These are phyloP conservation scores for Pseudogymnoascus sp. DNA, from an alignment of 2,329 filamentous ascomycete species.

Conservation along the genomic window DNA sequence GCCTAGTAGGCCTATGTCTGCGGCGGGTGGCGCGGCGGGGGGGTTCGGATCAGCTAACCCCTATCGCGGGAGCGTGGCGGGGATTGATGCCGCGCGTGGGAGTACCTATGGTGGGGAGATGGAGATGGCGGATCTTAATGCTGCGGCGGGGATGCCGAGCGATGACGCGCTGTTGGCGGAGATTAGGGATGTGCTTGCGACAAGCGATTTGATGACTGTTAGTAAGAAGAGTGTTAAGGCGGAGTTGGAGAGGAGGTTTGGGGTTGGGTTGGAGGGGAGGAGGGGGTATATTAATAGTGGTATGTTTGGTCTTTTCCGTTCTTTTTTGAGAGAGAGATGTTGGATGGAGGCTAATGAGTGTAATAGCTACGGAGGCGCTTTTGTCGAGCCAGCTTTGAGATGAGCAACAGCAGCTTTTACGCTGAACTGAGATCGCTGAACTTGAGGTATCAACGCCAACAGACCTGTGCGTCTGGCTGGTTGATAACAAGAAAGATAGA, in stretches of 20 bases:
- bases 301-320: too few relatives aligned
- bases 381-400: conserved; percentile 68
- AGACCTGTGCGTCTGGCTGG: too few relatives aligned
- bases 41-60: conserved; percentile 41
- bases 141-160: conserved; percentile 62
- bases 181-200: conserved; percentile 86
- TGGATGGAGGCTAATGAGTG: too few relatives aligned
- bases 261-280: conserved; percentile 75
- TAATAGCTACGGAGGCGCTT: conserved; percentile 74
- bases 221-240: conserved; percentile 98
- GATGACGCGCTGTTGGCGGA: conserved; percentile 88
- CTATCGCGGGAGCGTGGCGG: conserved; percentile 30
- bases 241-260: conserved; percentile 86
- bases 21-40: not conserved
- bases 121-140: conserved; percentile 61
- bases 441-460: too few relatives aligned
- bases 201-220: conserved; percentile 91
- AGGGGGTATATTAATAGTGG: conserved; percentile 89
- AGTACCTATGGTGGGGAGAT: conserved; percentile 50
- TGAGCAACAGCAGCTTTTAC: too few relatives aligned
- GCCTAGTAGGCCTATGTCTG: conserved; percentile 39
- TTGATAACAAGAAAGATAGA: too few relatives aligned
- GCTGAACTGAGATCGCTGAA: too few relatives aligned
- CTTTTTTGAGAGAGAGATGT: too few relatives aligned
- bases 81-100: too few relatives aligned